These are phyloP conservation scores for Sugiyamaella pinicola DNA, from an alignment of 1,139 yeast species.

Conservation along the genomic window DNA sequence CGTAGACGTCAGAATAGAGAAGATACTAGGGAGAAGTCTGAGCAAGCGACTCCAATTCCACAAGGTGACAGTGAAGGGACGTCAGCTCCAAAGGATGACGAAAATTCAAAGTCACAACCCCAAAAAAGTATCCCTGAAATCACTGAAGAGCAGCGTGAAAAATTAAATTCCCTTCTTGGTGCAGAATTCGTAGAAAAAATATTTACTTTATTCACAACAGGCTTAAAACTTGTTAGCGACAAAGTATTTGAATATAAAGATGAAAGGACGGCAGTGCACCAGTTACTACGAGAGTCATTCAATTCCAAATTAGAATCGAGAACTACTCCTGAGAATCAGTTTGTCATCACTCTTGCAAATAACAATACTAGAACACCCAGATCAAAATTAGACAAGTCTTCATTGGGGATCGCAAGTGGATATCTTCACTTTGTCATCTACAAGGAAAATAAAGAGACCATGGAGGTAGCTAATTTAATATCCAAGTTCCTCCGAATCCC, in stretches of 20 bases:
- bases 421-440: constrained; percentile 78
- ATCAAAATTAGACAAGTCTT: constrained; percentile 29
- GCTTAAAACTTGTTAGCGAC: constrained; percentile 61
- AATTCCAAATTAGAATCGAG: constrained; percentile 74
- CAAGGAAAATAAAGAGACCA: constrained; percentile 95
- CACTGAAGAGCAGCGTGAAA: constrained; percentile 34
- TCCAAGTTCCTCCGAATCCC: constrained; percentile 75
- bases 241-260: constrained; percentile 66
- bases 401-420: constrained; percentile 64
- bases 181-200: constrained; percentile 59
- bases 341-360: constrained; percentile 34
- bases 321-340: constrained; percentile 65
- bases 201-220: constrained; percentile 56
- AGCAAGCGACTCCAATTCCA: constrained; percentile 38
- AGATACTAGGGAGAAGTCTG: constrained; percentile 42
- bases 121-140: constrained; percentile 17
- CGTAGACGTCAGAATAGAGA: constrained; percentile 52
- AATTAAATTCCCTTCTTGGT: constrained; percentile 59
- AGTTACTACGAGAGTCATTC: constrained; percentile 72
- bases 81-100: constrained; percentile 27
- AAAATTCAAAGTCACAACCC: background rate
- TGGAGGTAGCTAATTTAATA: constrained; percentile 84
- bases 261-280: constrained; percentile 74
- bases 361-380: constrained; percentile 21
- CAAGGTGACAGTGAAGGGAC: constrained; percentile 31